Percentiles rank a stretch among this genome's conserved stretches.
Evolutionary conservation across 192 early-diverging fungal genomes (phyloP).

Genomic region (Podila epigama): DNA sequence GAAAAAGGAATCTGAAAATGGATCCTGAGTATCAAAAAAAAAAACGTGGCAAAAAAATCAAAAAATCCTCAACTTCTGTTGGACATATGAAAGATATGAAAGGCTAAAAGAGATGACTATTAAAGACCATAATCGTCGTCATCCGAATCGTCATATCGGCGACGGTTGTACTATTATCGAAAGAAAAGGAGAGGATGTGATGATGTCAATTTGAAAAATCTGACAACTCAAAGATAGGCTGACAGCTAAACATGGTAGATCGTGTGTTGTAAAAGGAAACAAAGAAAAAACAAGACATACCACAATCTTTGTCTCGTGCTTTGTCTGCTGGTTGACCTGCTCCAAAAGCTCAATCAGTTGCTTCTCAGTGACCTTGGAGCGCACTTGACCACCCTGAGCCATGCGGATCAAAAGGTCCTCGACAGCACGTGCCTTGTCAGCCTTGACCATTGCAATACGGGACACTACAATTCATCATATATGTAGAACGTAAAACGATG

Average conservation of each 20-base stretch:
- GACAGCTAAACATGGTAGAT: neutral
- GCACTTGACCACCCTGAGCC: slow-evolving; percentile 85
- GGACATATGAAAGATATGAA: no score
- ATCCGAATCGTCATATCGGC: slow-evolving; percentile 61
- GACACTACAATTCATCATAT: no score
- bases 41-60: neutral
- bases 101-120: neutral
- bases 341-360: slow-evolving; percentile 88
- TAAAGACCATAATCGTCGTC: slow-evolving; percentile 67
- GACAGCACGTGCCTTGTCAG: slow-evolving; percentile 85
- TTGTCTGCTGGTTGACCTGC: slow-evolving; percentile 79
- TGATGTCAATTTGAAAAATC: neutral
- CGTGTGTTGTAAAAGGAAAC: neutral
- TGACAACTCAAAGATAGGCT: neutral
- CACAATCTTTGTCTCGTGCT: slow-evolving; percentile 76
- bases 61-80: no score
- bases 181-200: neutral
- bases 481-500: no score
- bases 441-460: slow-evolving; percentile 92
- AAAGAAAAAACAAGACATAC: slow-evolving; percentile 54
- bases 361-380: slow-evolving; percentile 81
- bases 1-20: no score
- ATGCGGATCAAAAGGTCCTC: slow-evolving; percentile 92
- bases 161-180: slow-evolving; percentile 61
- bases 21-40: slow-evolving; percentile 2